Base-by-base conservation (phyloP, 345 rosid genomes). In the Hirschfeldia incana region DNA sequence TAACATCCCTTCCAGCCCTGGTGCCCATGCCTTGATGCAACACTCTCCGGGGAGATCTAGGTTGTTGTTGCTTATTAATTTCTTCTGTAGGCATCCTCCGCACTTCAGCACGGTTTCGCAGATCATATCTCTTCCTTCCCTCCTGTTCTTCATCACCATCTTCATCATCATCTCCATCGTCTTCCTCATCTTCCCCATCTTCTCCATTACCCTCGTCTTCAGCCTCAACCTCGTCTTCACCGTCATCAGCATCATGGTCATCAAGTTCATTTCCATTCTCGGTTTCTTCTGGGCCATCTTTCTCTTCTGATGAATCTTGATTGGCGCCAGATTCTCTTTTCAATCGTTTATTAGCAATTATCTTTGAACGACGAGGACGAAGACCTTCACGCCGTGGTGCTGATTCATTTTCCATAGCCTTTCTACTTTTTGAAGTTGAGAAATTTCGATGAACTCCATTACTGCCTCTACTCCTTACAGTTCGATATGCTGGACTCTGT, bases 331-430 rank as follows among this genome's bases (percentile, higher is more conserved):
- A 87, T 70, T 89, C 94, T 75, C 83, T 78, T 81, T 79, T 83
- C 67, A 90, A 69, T 39, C 70, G 86, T 77, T 84, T 82, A 81
- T 88, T 88, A 72, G 84, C 85, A 60, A 83, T 64, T 26, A 81
- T 79, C 77, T 85, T 89, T 33, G 97, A 92, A 62, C 88, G 90
- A 69, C 99, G 97, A 69, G 99, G 99, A 65, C 99, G 87, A 82
- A 96, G 80, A 57, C 99, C 99, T 88, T 96, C 98, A 71, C 99
- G 97, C n/a, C 99, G 91, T 63, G 99, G 99, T 7, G 84, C 85
- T 44, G 85, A 80, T 85, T 84, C 90, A 72, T 81, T 69, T 71
- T 85, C 88, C 76, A 65, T 78, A 61, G 73, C 76, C 76, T 84
- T 90, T 81, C 89, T 88, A 77, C 74, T 86, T 15, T 88, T 85